Evolutionary conservation across 345 rosid genomes (phyloP).

Genomic region (Diplotaxis tenuifolia): DNA sequence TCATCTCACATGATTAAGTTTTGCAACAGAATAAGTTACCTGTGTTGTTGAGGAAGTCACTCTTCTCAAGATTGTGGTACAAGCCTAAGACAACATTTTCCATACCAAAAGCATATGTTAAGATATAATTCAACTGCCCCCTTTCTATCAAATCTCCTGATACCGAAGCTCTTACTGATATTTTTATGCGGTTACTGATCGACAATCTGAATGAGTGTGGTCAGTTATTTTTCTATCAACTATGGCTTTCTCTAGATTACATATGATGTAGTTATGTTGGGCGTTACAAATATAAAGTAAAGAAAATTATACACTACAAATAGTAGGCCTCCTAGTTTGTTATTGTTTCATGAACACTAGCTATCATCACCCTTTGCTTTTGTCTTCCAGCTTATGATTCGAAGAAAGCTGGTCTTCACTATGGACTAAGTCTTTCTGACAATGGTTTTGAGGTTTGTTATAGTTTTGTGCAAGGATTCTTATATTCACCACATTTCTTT

Average conservation of each 20-base stretch:
- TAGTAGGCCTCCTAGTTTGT: neutral
- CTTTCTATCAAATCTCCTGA: slow-evolving; percentile 62
- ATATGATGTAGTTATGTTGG: neutral
- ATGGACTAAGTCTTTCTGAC: slow-evolving; percentile 39
- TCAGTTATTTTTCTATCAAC: neutral
- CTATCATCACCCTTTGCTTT: neutral
- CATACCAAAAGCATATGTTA: slow-evolving; percentile 70
- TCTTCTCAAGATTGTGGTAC: slow-evolving; percentile 67
- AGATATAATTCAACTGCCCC: slow-evolving; percentile 74
- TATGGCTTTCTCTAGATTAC: neutral
- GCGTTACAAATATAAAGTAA: neutral
- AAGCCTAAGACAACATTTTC: slow-evolving; percentile 72
- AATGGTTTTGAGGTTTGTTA: slow-evolving; percentile 66
- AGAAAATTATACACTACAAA: neutral
- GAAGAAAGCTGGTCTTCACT: slow-evolving; percentile 70
- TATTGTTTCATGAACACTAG: neutral
- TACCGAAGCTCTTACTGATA: slow-evolving; percentile 50
- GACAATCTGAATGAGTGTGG: slow-evolving; percentile 94
- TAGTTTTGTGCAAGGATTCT: neutral
- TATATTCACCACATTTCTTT: neutral
- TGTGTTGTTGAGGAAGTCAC: slow-evolving; percentile 56
- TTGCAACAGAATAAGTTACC: slow-evolving; percentile 56
- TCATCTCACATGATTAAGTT: slow-evolving; percentile 17
- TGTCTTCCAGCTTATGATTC: slow-evolving; percentile 79
- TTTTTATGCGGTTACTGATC: slow-evolving; percentile 54